Evolutionary conservation across 306 rosid species (phyloP).

Genomic region (Cucurbita argyrosperma): DNA sequence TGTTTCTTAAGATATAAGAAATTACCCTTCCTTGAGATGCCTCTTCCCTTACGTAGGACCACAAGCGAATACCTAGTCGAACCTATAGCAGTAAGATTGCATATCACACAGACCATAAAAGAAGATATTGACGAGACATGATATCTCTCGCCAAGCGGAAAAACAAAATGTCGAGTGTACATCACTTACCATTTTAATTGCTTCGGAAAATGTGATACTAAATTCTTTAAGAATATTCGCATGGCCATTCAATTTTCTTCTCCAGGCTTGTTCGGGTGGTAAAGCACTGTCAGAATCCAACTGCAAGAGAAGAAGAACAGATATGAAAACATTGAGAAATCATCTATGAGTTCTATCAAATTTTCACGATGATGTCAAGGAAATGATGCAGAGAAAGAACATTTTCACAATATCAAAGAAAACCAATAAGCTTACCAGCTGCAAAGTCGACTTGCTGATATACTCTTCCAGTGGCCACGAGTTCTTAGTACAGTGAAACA

Average conservation of each 20-base stretch:
- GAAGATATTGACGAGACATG: conserved; percentile 1
- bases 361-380: not conserved
- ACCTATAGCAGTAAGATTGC: conserved; percentile 29
- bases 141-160: not conserved
- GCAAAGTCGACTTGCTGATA: conserved; percentile 56
- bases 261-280: conserved; percentile 99
- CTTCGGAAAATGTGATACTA: conserved; percentile 83
- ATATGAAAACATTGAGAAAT: not conserved
- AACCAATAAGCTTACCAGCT: conserved; percentile 32
- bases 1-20: not conserved
- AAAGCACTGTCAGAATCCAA: conserved; percentile 85
- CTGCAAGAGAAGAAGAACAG: conserved; percentile 24
- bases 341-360: not conserved
- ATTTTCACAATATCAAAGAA: not conserved
- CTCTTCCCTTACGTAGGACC: conserved; percentile 98
- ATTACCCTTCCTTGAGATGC: conserved; percentile 99
- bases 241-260: conserved; percentile 81
- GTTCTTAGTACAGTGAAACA: conserved; percentile 73
- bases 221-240: conserved; percentile 91
- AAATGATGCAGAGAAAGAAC: not conserved
- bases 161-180: conserved; percentile 1
- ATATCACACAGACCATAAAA: not conserved
- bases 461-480: conserved; percentile 97
- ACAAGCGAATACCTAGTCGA: conserved; percentile 76
- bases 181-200: conserved; percentile 72